A percentile compares a stretch with the other conserved stretches of the same genome.
Evolutionary conservation across 148 eudicot genomes (phyloP).

Genomic region (Dysphania ambrosioides): DNA sequence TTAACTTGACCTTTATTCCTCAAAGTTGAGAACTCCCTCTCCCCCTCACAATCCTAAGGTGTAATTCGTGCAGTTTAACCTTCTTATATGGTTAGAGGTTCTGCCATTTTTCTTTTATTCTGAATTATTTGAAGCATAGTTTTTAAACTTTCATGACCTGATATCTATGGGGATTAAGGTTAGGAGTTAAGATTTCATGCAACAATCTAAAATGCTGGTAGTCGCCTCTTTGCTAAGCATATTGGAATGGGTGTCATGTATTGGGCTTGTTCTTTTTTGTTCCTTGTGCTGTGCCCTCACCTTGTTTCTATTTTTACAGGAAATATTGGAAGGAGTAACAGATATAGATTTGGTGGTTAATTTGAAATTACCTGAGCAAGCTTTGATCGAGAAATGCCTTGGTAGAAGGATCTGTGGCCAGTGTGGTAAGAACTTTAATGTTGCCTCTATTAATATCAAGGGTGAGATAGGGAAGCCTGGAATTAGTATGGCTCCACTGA

Average conservation of each 20-base stretch:
- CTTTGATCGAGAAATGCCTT: conserved; percentile 86
- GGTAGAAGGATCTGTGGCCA: conserved; percentile 87
- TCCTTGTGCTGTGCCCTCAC: neutral
- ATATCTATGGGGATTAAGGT: neutral
- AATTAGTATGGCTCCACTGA: conserved; percentile 83
- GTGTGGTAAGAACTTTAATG: conserved; percentile 87
- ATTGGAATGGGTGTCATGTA: neutral
- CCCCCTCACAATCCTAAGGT: neutral
- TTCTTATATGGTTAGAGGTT: too few species aligned
- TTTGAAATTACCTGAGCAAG: conserved; percentile 80
- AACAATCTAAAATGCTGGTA: neutral
- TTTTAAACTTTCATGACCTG: neutral
- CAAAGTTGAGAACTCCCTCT: neutral
- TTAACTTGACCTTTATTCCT: too few species aligned
- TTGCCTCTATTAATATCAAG: conserved; percentile 69
- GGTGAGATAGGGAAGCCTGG: conserved; percentile 76
- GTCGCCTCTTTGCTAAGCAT: neutral
- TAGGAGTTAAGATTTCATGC: neutral
- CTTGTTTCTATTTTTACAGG: conserved; percentile 44
- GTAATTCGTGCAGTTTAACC: neutral
- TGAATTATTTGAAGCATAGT: neutral
- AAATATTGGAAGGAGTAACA: conserved; percentile 92
- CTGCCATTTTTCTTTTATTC: too few species aligned
- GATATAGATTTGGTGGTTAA: conserved; percentile 94
- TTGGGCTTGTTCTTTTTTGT: neutral